These are phyloP conservation scores for Heliamphora exappendiculata DNA, from an alignment of 148 eudicot genomes.

Conservation along the genomic window DNA sequence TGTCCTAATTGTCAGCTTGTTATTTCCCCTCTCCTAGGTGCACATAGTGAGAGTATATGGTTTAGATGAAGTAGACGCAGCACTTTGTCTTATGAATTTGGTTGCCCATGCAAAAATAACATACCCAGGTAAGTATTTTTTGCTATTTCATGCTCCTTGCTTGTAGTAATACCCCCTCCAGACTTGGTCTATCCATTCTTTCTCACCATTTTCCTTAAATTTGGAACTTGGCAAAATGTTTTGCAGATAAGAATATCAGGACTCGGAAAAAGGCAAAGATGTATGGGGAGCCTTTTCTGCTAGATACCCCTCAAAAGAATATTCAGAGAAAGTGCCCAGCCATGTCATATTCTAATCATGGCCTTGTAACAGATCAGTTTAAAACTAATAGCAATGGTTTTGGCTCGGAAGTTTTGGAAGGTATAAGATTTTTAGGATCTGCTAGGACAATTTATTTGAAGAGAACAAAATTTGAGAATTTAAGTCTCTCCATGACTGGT, in stretches of 20 bases:
- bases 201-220: background rate
- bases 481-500: background rate
- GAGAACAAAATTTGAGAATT: background rate
- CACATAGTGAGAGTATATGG: slow-evolving; percentile 45
- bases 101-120: slow-evolving; percentile 17
- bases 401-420: slow-evolving; percentile 26
- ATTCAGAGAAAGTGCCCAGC: background rate
- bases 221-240: slow-evolving; percentile 6
- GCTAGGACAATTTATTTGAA: background rate
- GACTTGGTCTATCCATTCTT: background rate
- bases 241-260: slow-evolving; percentile 21
- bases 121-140: slow-evolving; percentile 17
- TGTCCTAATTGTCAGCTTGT: background rate
- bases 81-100: slow-evolving; percentile 34
- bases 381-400: slow-evolving; percentile 13
- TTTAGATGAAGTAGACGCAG: slow-evolving; percentile 37
- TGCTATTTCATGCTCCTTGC: background rate
- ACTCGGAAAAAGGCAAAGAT: slow-evolving; percentile 23
- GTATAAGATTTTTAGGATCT: slow-evolving; percentile 18
- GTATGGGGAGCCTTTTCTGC: slow-evolving; percentile 20
- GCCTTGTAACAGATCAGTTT: slow-evolving; percentile 12
- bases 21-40: slow-evolving; percentile 22
- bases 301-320: slow-evolving; percentile 9
- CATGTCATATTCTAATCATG: slow-evolving; percentile 7
- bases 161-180: background rate